phyloP scores from a whole-genome alignment of 2,329 filamentous ascomycete genomes.

The Lojkania enalia region DNA sequence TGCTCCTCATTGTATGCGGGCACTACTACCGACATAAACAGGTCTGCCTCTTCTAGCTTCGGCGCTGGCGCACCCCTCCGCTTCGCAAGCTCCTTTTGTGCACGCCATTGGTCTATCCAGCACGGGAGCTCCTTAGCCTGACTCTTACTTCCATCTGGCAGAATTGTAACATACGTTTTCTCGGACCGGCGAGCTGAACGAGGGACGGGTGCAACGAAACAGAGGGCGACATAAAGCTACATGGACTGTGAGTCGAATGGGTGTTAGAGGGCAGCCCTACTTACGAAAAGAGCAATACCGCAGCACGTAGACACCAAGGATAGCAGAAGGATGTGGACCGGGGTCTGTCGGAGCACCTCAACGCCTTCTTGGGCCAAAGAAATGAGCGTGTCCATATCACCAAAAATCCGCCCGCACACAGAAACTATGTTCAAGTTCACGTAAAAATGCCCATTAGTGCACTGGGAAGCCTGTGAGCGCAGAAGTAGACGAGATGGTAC shows the following conservation, averaged over 20 bases:
- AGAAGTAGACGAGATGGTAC: neutral
- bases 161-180: slow-evolving; percentile 80
- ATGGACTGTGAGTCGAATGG: neutral
- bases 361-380: neutral
- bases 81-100: slow-evolving; percentile 56
- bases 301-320: neutral
- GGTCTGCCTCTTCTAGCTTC: slow-evolving; percentile 70
- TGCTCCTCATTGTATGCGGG: slow-evolving; percentile 95
- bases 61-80: slow-evolving; percentile 27
- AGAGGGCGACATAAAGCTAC: slow-evolving; percentile 69
- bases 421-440: neutral
- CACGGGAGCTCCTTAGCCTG: slow-evolving; percentile 68
- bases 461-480: neutral
- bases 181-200: slow-evolving; percentile 75
- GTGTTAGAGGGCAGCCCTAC: slow-evolving; percentile 6
- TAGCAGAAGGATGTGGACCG: neutral
- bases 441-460: slow-evolving; percentile 1
- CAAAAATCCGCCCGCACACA: neutral
- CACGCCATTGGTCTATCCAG: slow-evolving; percentile 79
- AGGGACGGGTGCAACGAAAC: slow-evolving; percentile 78
- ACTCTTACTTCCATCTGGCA: slow-evolving; percentile 63
- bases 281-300: neutral
- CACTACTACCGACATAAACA: slow-evolving; percentile 90
- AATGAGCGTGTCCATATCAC: neutral
- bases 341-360: neutral